phyloP scores from a whole-genome alignment of 2,329 filamentous ascomycete species.

The Cytospora piceicola region DNA sequence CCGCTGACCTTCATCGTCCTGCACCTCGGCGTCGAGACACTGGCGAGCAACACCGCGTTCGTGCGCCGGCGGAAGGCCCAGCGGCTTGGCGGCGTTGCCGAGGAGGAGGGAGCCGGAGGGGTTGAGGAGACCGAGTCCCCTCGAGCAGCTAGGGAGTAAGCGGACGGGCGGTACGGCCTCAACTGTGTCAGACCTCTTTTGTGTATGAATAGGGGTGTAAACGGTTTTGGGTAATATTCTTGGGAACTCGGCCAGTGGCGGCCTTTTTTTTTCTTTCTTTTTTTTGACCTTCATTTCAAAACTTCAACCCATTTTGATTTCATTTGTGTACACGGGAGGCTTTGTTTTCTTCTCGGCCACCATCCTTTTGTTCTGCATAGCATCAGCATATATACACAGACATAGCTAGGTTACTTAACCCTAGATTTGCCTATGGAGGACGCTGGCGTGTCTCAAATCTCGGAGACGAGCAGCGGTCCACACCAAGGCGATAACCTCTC shows the following conservation, averaged over 20 bases:
- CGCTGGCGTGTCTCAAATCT: not conserved
- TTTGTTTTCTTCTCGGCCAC: not conserved
- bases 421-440: not conserved
- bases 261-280: not conserved
- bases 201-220: not conserved
- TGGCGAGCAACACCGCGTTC: slow-evolving; percentile 23
- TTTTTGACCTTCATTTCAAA: not conserved
- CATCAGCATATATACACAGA: not conserved
- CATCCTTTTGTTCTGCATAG: slow-evolving; percentile 2
- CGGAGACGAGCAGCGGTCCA: not conserved
- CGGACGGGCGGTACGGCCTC: not conserved
- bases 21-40: slow-evolving; percentile 29
- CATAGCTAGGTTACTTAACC: no score
- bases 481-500: not conserved
- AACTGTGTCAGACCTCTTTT: not conserved
- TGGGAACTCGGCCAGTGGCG: not conserved
- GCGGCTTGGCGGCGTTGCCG: slow-evolving; percentile 21
- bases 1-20: slow-evolving; percentile 27
- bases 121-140: not conserved
- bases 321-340: not conserved
- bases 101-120: slow-evolving; percentile 10
- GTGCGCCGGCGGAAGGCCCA: slow-evolving; percentile 9
- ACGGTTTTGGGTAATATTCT: not conserved
- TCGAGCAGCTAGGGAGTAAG: not conserved
- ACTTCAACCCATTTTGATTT: not conserved